phyloP scores from a whole-genome alignment of 129 eudicot species.

The Pittosporum tobira region DNA sequence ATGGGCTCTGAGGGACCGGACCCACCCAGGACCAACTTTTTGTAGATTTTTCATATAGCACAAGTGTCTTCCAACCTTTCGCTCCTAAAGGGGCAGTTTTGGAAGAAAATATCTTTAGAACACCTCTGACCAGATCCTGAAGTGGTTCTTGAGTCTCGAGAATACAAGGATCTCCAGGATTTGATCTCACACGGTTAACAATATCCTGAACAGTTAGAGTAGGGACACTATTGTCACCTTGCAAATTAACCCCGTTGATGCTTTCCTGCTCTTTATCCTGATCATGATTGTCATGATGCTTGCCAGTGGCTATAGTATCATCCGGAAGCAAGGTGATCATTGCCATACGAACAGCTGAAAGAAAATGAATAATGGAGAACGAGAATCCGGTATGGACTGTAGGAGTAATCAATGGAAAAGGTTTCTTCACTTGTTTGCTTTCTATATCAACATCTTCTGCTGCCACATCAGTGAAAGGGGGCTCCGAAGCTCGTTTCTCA shows the following conservation, averaged over 20 bases:
- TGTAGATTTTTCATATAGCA: conserved; percentile 47
- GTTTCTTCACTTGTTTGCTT: conserved; percentile 52
- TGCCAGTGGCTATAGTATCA: conserved; percentile 38
- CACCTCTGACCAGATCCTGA: conserved; percentile 88
- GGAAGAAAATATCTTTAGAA: conserved; percentile 70
- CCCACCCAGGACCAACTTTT: conserved; percentile 94
- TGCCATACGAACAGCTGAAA: conserved; percentile 88
- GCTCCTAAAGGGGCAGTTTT: conserved; percentile 95
- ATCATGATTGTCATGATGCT: conserved; percentile 24
- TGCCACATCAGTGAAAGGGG: conserved; percentile 25
- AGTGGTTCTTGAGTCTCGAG: conserved; percentile 97
- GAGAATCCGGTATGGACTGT: conserved; percentile 81
- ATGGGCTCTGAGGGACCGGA: conserved; percentile 37
- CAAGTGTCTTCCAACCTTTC: conserved; percentile 91
- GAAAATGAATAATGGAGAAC: conserved; percentile 80
- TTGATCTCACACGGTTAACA: conserved; percentile 79
- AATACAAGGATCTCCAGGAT: conserved; percentile 93
- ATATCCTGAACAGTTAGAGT: conserved; percentile 18
- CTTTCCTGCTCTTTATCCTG: conserved; percentile 25
- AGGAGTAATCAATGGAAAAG: conserved; percentile 66
- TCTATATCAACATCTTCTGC: conserved; percentile 54
- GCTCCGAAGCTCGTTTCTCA: conserved; percentile 33
- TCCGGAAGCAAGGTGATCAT: conserved; percentile 66
- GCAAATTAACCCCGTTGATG: conserved; percentile 21
- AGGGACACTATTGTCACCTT: conserved; percentile 28